Evolutionary conservation across 2,329 filamentous ascomycete species (phyloP), one percentile per base, ranked within the genome.

Genomic region (Alternaria solani): DNA sequence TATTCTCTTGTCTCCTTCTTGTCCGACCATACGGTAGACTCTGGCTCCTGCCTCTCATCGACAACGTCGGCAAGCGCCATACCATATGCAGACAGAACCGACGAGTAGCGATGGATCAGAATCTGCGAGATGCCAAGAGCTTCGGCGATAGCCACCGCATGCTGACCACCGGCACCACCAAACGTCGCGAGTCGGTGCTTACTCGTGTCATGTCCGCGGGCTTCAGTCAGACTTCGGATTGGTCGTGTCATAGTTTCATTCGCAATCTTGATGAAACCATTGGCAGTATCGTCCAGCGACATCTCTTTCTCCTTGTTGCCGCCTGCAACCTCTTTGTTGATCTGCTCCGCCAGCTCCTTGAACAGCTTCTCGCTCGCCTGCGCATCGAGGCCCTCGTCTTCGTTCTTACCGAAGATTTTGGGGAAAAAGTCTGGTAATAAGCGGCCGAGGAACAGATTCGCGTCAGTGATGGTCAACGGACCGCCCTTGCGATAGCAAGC

Each of bases 1-100:
- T 88, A 88, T 7, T 85, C 78, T 5, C 89, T 83, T 0, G 87
- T 86, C 1, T 85, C 83, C 34, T 84, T 84, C 8, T 82, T 77
- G 18, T 89, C 87, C 14, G 84, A 83, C 86, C 86, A 88, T 1
- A 84, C 81, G 61, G 84, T 86, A 0, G 85, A 88, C 66, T 88
- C 86, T 4, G 91, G 91, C 73, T 94, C 92, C 73, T 97, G 94
- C 30, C 90, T 86, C 79, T 97, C 94, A 65, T 97, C 92, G 0
- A 97, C 94, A 0, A 97, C 93, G 72, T 97, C 94, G 11, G 94
- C 94, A 5, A 97, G 81, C 0, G 93, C 93, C 91, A 97, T 96
- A 8, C 93, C 93, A 67, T 96, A 96, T 0, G 93, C 93, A 1
- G 93, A 96, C 0, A 97, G 83, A 0, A 97, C 91, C 0, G 92